Base-by-base conservation (phyloP, 1,139 yeast genomes). In the Suhomyces taliae region DNA sequence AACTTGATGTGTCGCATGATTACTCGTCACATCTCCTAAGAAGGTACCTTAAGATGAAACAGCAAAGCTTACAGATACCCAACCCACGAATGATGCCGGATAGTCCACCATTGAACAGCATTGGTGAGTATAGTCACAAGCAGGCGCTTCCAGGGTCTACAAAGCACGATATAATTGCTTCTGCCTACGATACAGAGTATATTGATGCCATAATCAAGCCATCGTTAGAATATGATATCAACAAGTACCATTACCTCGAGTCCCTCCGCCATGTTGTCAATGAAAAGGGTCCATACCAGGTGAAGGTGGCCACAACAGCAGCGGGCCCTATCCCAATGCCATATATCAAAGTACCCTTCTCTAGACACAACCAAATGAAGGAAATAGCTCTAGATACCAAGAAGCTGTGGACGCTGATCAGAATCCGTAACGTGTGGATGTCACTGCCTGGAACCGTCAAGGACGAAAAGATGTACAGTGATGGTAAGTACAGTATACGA, bases 231-330 rank as follows among this genome's bases (percentile, higher is more conserved):
- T 66, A 62, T 51, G 70, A 66, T 41, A 60, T 74, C 41, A 74
- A 74, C 51, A 55, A 59, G 43, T 47, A 54, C 35, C 66, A 69
- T 39, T 60, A 58, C 38, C 50, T 73, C 27, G 54, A 59, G 4
- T 43, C 53, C 14, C 47, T 65, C 9, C 49, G 53, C 19, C 26
- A 48, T 0, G 58, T 59, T 0, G 63, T 73, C 11, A 63, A 65
- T 40, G 60, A 62, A 12, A 67, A 64, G 44, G 80, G 80, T 0
- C 79, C 80, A 0, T 65, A 52, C 39, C 59, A 62, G 41, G 76
- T 74, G 9, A 64, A 60, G 39, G 60, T 73, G 6, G 50, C 62
- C 14, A 45, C 51, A 24, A 68, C 72, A 2, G 54, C 57, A 34
- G 69, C 78, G 0, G 79, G 77, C 0, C 60, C 67, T 1, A 53